Conservation (phyloP, 75 land plant species). For the Sequoia sempervirens region DNA sequence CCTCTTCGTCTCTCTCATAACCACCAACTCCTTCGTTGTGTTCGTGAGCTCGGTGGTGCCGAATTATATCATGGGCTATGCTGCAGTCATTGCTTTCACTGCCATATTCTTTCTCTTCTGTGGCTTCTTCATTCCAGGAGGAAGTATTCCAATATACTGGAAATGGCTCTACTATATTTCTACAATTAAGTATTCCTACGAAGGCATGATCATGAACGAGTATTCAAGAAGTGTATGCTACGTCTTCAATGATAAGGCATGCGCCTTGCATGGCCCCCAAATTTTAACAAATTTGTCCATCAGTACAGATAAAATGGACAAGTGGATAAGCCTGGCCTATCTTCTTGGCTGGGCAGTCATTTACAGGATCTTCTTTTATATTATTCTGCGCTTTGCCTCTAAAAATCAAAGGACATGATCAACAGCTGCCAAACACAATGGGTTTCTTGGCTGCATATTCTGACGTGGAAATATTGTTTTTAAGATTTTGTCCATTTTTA, state of each 20-base stretch:
- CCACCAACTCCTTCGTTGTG: conserved; percentile 71
- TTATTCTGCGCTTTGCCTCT: conserved; percentile 54
- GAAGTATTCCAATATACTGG: conserved; percentile 43
- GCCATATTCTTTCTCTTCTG: conserved; percentile 73
- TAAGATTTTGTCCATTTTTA: not conserved
- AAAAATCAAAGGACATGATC: conserved; percentile 53
- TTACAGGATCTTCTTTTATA: conserved; percentile 64
- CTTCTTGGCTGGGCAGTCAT: conserved; percentile 60
- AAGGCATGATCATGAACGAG: conserved; percentile 14
- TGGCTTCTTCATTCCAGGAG: conserved; percentile 56
- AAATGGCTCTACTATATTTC: conserved; percentile 21
- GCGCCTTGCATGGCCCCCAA: not conserved
- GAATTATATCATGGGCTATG: conserved; percentile 66
- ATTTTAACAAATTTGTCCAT: conserved; percentile 15
- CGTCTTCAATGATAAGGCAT: not conserved
- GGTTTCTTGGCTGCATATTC: not conserved
- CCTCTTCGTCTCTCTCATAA: conserved; percentile 60
- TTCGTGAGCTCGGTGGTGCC: conserved; percentile 67
- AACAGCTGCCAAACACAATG: conserved; percentile 2
- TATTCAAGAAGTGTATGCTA: conserved; percentile 8
- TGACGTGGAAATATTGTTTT: not conserved
- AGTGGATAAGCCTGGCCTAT: conserved; percentile 36
- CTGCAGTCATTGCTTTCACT: conserved; percentile 75
- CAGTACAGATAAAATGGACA: not conserved
- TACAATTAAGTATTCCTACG: conserved; percentile 20